phyloP scores from a whole-genome alignment of 192 early-diverging fungal species.

The Umbelopsis isabellina region DNA sequence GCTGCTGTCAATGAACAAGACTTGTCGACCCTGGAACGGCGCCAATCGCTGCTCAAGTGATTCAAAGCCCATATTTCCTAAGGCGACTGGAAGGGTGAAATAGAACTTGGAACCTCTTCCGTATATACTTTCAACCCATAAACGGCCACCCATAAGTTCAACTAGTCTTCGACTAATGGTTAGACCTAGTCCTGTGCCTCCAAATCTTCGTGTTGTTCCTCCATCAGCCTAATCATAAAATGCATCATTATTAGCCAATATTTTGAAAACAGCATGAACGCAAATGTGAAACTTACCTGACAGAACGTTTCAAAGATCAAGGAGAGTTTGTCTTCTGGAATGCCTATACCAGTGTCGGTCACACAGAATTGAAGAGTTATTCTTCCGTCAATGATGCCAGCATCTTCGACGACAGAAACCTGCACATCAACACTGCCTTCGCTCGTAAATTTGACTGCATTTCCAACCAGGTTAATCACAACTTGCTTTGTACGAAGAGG shows the following conservation, averaged over 20 bases:
- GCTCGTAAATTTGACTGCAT: constrained; percentile 70
- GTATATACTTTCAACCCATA: constrained; percentile 74
- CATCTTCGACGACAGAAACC: constrained; percentile 5
- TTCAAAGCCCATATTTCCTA: constrained; percentile 41
- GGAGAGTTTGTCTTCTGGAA: constrained; percentile 73
- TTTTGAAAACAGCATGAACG: too few relatives aligned
- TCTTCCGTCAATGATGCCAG: constrained; percentile 15
- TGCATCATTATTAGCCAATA: too few relatives aligned
- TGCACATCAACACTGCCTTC: constrained; percentile 39
- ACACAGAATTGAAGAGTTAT: constrained; percentile 70
- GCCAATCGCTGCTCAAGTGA: constrained; percentile 50
- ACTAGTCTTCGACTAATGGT: constrained; percentile 81
- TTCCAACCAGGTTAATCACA: constrained; percentile 74
- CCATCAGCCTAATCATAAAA: constrained; percentile 57
- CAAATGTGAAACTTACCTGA: constrained; percentile 43
- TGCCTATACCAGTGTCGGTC: constrained; percentile 86
- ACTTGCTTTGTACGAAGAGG: constrained; percentile 69
- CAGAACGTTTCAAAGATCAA: constrained; percentile 83
- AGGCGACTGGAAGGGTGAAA: constrained; percentile 58
- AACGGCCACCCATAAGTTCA: constrained; percentile 75
- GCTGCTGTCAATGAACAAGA: constrained; percentile 65
- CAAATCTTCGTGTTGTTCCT: constrained; percentile 81
- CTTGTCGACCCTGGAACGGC: constrained; percentile 66
- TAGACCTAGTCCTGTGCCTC: constrained; percentile 87
- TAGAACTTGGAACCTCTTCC: constrained; percentile 79